These are phyloP conservation scores for Chaetomium cochliodes DNA, from an alignment of 495 filamentous ascomycete genomes.

Conservation along the genomic window DNA sequence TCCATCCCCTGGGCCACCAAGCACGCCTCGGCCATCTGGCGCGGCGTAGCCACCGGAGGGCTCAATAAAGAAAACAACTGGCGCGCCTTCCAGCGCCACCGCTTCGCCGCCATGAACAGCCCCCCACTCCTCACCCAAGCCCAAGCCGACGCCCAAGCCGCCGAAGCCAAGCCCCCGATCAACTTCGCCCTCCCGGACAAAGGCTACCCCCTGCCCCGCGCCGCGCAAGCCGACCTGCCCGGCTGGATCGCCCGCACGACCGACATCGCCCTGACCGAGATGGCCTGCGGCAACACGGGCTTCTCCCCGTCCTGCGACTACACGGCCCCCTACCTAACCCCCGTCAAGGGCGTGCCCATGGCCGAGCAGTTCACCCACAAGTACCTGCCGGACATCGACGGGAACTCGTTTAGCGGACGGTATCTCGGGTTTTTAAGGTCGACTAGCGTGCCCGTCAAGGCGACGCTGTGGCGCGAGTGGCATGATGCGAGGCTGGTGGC, in stretches of 20 bases:
- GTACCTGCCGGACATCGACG: conserved; percentile 67
- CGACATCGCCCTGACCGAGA: conserved; percentile 45
- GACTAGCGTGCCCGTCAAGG: conserved; percentile 65
- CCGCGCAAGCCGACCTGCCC: conserved; percentile 23
- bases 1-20: conserved; percentile 58
- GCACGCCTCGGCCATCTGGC: conserved; percentile 59
- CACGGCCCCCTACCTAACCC: conserved; percentile 47
- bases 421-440: conserved; percentile 67
- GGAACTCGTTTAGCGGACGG: conserved; percentile 70
- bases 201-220: conserved; percentile 26
- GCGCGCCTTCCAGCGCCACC: conserved; percentile 68
- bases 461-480: conserved; percentile 74
- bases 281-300: conserved; percentile 38
- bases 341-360: conserved; percentile 42
- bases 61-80: conserved; percentile 63
- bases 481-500: conserved; percentile 67
- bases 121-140: conserved; percentile 53
- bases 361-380: conserved; percentile 61
- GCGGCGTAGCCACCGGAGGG: conserved; percentile 70
- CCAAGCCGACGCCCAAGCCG: conserved; percentile 19
- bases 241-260: conserved; percentile 42
- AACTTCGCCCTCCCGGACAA: conserved; percentile 45
- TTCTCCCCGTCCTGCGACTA: conserved; percentile 44
- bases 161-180: not conserved
- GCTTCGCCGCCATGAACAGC: conserved; percentile 69